phyloP scores from a whole-genome alignment of 192 early-diverging fungal genomes.

The Backusella macrospora region DNA sequence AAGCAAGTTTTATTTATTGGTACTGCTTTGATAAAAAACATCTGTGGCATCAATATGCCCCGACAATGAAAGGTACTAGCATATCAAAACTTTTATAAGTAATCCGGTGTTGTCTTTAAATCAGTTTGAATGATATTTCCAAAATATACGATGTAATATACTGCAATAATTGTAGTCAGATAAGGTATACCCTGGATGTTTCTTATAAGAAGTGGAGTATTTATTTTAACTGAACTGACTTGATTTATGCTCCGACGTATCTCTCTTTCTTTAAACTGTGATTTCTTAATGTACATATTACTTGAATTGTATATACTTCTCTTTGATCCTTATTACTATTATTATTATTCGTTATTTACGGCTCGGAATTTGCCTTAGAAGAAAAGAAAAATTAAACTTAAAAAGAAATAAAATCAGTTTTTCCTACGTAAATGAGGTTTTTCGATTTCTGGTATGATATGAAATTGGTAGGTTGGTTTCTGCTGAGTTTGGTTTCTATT shows the following conservation, averaged over 20 bases:
- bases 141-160: too few relatives aligned
- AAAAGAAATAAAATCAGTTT: background rate
- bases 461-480: background rate
- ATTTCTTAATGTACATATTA: background rate
- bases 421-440: background rate
- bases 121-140: too few relatives aligned
- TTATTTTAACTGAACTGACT: background rate
- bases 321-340: background rate
- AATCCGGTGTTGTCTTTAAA: background rate
- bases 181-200: too few relatives aligned
- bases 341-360: background rate
- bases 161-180: too few relatives aligned
- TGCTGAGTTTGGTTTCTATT: slow-evolving; percentile 11
- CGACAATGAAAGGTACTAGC: background rate
- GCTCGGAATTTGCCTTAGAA: background rate
- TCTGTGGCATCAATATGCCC: background rate
- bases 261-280: background rate
- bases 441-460: background rate
- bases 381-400: background rate
- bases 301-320: background rate
- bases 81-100: background rate
- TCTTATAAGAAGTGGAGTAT: too few relatives aligned
- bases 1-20: too few relatives aligned
- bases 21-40: too few relatives aligned
- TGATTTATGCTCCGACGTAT: slow-evolving; percentile 1